Evolutionary conservation across 768 basidiomycete genomes (phyloP).

Genomic region (Auricularia sp.): DNA sequence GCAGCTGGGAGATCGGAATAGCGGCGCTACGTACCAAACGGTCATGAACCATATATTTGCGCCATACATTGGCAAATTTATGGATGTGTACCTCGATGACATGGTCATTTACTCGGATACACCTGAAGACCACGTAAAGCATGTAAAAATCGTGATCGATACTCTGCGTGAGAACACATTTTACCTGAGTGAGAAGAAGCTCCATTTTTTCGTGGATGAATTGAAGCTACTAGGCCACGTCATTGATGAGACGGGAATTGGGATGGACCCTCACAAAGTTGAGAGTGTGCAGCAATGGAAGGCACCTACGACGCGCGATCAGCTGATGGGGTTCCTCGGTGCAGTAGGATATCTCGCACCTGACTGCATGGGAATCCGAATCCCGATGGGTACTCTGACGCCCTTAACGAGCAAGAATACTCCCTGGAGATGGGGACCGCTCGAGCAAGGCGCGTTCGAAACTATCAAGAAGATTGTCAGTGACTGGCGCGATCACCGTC

Average conservation of each 20-base stretch:
- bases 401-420: background rate
- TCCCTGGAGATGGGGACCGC: slow-evolving; percentile 1
- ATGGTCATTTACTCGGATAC: slow-evolving; percentile 25
- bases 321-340: slow-evolving; percentile 26
- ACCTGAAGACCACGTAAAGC: slow-evolving; percentile 18
- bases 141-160: slow-evolving; percentile 23
- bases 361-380: background rate
- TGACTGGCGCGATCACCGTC: background rate
- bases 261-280: slow-evolving; percentile 37
- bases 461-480: slow-evolving; percentile 6
- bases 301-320: slow-evolving; percentile 20
- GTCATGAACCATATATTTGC: slow-evolving; percentile 33
- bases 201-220: slow-evolving; percentile 20
- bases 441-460: slow-evolving; percentile 6
- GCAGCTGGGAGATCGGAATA: slow-evolving; percentile 25
- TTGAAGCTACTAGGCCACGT: slow-evolving; percentile 24
- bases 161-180: slow-evolving; percentile 23
- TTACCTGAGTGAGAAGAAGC: slow-evolving; percentile 27
- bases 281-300: slow-evolving; percentile 24
- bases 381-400: background rate
- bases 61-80: slow-evolving; percentile 19
- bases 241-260: slow-evolving; percentile 28
- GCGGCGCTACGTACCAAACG: slow-evolving; percentile 30
- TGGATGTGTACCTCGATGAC: slow-evolving; percentile 28
- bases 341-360: slow-evolving; percentile 21